Evolutionary conservation across 306 rosid species (phyloP).

Genomic region (Pterocarpus santalinus): DNA sequence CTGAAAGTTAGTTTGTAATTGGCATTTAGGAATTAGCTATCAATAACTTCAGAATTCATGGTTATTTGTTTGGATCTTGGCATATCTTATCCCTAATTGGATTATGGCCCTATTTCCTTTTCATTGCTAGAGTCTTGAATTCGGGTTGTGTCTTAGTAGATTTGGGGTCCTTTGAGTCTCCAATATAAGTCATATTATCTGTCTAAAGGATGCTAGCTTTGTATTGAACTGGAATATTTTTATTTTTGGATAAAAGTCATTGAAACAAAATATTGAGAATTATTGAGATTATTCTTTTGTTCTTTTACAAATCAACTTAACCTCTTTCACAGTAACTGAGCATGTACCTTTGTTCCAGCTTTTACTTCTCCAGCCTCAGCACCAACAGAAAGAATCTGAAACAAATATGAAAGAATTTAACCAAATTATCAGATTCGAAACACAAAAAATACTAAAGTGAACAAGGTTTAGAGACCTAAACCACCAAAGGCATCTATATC

Average conservation of each 20-base stretch:
- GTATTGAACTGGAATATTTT: background rate
- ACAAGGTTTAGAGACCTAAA: background rate
- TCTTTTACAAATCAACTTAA: slow-evolving; percentile 1
- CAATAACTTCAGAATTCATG: background rate
- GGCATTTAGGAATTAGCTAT: background rate
- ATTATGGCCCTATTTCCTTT: background rate
- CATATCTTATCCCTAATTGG: background rate
- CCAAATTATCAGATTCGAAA: slow-evolving; percentile 29
- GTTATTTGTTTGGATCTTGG: slow-evolving; percentile 8
- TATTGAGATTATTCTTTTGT: background rate
- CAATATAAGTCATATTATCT: slow-evolving; percentile 21
- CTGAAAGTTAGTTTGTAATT: background rate
- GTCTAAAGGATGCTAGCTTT: slow-evolving; percentile 2
- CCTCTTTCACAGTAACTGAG: slow-evolving; percentile 28
- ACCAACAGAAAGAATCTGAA: slow-evolving; percentile 83
- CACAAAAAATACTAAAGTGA: background rate
- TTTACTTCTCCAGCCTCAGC: slow-evolving; percentile 76
- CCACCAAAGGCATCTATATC: slow-evolving; percentile 22
- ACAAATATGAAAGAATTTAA: slow-evolving; percentile 32
- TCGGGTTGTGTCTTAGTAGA: background rate
- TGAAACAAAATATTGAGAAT: background rate
- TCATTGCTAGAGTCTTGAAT: background rate
- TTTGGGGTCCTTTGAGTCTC: background rate
- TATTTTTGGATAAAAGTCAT: too few relatives aligned
- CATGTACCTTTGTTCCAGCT: slow-evolving; percentile 80